phyloP scores from a whole-genome alignment of 2,329 filamentous ascomycete genomes.

The Cordyceps tenuipes region DNA sequence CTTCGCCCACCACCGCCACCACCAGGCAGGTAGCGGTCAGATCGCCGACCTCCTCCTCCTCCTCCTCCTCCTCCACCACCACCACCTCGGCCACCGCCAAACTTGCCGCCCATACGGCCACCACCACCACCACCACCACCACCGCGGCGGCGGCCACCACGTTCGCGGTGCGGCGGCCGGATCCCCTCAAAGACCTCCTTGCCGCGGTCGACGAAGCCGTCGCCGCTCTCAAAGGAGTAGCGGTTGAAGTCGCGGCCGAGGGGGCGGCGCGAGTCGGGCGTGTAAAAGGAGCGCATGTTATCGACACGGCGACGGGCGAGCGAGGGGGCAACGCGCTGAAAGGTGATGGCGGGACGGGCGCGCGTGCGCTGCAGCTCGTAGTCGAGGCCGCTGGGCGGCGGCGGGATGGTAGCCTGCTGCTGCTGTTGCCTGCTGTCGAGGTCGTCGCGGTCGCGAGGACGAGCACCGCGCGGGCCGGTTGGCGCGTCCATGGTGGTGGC shows the following conservation, averaged over 20 bases:
- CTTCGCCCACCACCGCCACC: constrained; percentile 18
- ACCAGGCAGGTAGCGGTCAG: constrained; percentile 27
- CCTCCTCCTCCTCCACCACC: constrained; percentile 17
- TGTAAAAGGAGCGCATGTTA: constrained; percentile 41
- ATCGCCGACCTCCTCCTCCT: constrained; percentile 18
- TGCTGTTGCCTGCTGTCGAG: not conserved
- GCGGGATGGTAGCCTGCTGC: not conserved
- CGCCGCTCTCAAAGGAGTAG: constrained; percentile 63
- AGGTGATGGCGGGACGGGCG: constrained; percentile 34
- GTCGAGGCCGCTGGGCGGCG: constrained; percentile 6
- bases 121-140: constrained; percentile 21
- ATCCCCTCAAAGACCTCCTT: constrained; percentile 61
- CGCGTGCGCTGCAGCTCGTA: constrained; percentile 26
- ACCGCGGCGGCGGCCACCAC: constrained; percentile 23
- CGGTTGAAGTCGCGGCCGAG: constrained; percentile 50
- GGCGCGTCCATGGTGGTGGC: not conserved
- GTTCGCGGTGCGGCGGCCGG: constrained; percentile 48
- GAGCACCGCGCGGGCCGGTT: not conserved
- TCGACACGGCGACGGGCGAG: constrained; percentile 58
- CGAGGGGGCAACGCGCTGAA: constrained; percentile 52
- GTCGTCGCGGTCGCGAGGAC: not conserved
- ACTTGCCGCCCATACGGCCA: constrained; percentile 17
- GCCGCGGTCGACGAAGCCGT: constrained; percentile 61
- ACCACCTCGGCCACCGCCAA: constrained; percentile 21
- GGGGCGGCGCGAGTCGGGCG: constrained; percentile 30